Evolutionary conservation across 371 early-diverging fungal genomes (phyloP).

Genomic region (Saksenaea vasiformis): DNA sequence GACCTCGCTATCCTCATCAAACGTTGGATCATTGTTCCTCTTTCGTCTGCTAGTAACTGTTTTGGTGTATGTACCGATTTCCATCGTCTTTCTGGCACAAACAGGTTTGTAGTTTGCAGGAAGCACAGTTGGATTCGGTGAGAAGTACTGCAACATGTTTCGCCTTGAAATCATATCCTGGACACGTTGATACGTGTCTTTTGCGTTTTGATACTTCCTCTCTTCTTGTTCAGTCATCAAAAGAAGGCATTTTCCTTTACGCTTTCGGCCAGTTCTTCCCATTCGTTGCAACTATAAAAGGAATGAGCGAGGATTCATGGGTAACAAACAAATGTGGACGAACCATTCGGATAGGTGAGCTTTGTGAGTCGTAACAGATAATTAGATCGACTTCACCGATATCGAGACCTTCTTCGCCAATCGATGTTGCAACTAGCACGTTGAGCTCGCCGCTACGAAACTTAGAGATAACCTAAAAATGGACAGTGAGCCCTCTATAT

Average conservation of each 20-base stretch:
- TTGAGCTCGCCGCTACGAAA: conserved; percentile 80
- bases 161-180: conserved; percentile 50
- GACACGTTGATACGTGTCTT: conserved; percentile 60
- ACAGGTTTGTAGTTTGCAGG: conserved; percentile 52
- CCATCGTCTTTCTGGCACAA: conserved; percentile 27
- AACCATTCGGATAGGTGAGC: conserved; percentile 83
- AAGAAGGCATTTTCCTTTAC: conserved; percentile 81
- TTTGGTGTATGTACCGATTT: conserved; percentile 27
- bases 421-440: conserved; percentile 88
- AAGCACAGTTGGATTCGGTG: conserved; percentile 41
- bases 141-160: conserved; percentile 16
- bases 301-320: neutral
- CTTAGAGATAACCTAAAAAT: conserved; percentile 34
- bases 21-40: neutral
- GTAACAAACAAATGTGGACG: neutral
- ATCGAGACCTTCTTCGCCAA: conserved; percentile 97
- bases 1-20: neutral
- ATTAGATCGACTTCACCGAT: conserved; percentile 97
- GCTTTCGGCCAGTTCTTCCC: conserved; percentile 94
- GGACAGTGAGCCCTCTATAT: too few relatives aligned
- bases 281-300: conserved; percentile 79
- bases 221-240: conserved; percentile 85
- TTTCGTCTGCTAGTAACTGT: neutral
- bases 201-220: conserved; percentile 62
- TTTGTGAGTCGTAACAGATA: conserved; percentile 87